Conservation (phyloP, 805 yeast genomes). For the Danielozyma ontarioensis region DNA sequence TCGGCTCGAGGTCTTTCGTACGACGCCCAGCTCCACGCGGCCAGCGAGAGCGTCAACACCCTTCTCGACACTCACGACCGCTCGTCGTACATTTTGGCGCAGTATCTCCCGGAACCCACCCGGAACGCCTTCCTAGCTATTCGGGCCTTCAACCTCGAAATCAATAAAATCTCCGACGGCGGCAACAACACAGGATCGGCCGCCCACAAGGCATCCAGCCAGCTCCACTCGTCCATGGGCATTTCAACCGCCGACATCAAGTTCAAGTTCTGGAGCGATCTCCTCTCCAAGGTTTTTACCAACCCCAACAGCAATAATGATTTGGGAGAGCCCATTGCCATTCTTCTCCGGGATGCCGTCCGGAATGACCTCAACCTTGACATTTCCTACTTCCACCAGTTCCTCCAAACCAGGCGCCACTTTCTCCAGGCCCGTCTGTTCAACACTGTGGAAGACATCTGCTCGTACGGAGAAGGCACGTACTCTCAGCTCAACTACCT, state of each 20-base stretch:
- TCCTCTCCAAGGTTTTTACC: conserved; percentile 43
- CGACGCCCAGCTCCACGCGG: conserved; percentile 19
- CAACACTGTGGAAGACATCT: conserved; percentile 49
- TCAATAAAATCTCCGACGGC: conserved; percentile 42
- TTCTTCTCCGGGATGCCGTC: conserved; percentile 52
- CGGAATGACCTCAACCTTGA: conserved; percentile 47
- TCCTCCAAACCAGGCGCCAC: conserved; percentile 53
- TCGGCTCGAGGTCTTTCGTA: not conserved
- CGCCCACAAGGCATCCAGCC: conserved; percentile 26
- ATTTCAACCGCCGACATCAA: conserved; percentile 46
- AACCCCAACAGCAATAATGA: conserved; percentile 23
- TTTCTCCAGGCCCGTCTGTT: conserved; percentile 47
- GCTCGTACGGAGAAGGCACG: conserved; percentile 77
- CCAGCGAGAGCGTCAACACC: conserved; percentile 41
- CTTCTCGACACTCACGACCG: conserved; percentile 48
- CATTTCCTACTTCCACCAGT: conserved; percentile 49
- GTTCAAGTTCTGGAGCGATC: conserved; percentile 72
- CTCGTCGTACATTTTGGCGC: conserved; percentile 60
- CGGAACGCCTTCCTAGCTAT: conserved; percentile 61
- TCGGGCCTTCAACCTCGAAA: conserved; percentile 61
- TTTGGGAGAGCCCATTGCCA: conserved; percentile 60
- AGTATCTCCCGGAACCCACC: conserved; percentile 63
- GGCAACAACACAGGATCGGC: conserved; percentile 16
- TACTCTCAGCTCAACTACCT: conserved; percentile 69
- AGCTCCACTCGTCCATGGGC: conserved; percentile 27